These are phyloP conservation scores for Sherardia arvensis DNA, from an alignment of 257 asterid genomes.

Conservation along the genomic window DNA sequence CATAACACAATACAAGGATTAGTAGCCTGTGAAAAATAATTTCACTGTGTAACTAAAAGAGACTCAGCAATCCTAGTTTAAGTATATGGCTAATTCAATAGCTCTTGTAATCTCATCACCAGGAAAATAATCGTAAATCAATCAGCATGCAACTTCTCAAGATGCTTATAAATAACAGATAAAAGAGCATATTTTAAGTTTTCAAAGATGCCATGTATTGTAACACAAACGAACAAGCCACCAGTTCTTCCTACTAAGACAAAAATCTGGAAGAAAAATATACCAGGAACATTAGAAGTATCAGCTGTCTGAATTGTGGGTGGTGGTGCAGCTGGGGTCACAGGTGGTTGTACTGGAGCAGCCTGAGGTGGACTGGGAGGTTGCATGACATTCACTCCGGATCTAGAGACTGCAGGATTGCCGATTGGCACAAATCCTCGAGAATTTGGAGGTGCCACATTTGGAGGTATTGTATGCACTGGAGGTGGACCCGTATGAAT, in stretches of 20 bases:
- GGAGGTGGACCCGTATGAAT: constrained; percentile 46
- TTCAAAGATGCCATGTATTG: not conserved
- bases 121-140: not conserved
- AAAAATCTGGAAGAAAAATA: constrained; percentile 3
- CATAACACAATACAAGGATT: constrained; percentile 13
- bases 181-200: too few relatives aligned
- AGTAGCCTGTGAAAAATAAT: not conserved
- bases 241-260: not conserved
- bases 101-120: not conserved
- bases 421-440: constrained; percentile 61
- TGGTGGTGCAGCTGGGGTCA: constrained; percentile 81
- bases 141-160: not conserved
- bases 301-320: constrained; percentile 94
- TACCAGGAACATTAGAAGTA: constrained; percentile 95
- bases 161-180: not conserved
- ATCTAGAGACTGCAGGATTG: constrained; percentile 54
- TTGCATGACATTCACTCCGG: constrained; percentile 58
- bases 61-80: not conserved
- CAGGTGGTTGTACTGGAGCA: constrained; percentile 49
- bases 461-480: constrained; percentile 56
- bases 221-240: not conserved
- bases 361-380: constrained; percentile 66
- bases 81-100: not conserved
- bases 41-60: not conserved
- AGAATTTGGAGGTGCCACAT: constrained; percentile 43